Evolutionary conservation across 1,284 basidiomycete genomes (phyloP).

Genomic region (Inonotus hispidus): DNA sequence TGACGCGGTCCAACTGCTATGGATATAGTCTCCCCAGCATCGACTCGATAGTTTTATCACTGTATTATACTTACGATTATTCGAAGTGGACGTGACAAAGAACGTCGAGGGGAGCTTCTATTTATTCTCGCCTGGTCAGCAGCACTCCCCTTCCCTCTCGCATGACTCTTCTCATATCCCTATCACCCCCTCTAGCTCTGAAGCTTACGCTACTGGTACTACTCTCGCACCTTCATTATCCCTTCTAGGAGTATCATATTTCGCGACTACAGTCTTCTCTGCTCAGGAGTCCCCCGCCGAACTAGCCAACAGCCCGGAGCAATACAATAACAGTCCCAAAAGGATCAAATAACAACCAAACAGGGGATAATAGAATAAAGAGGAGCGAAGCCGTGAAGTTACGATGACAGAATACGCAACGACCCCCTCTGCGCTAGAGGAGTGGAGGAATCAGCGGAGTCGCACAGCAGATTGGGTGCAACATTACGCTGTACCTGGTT

Average conservation of each 20-base stretch:
- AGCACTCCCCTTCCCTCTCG: neutral
- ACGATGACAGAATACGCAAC: slow-evolving; percentile 63
- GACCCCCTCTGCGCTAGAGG: slow-evolving; percentile 50
- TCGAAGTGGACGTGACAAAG: neutral
- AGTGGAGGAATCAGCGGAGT: slow-evolving; percentile 50
- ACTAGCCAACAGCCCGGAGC: neutral
- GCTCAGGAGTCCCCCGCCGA: neutral
- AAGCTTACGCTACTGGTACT: neutral
- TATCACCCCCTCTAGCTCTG: neutral
- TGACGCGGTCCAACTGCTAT: too few species aligned
- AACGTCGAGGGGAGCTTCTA: neutral
- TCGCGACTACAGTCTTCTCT: neutral
- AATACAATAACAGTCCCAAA: neutral
- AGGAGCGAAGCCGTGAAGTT: neutral
- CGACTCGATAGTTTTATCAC: neutral
- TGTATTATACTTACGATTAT: too few species aligned
- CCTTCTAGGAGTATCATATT: neutral
- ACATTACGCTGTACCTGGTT: slow-evolving; percentile 27
- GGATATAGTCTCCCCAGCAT: neutral
- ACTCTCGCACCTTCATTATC: neutral
- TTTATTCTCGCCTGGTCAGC: neutral
- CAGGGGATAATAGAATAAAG: too few species aligned
- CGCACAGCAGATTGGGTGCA: slow-evolving; percentile 58
- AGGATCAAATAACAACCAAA: neutral
- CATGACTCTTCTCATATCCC: neutral